phyloP scores from a whole-genome alignment of 805 yeast genomes.

The Lachancea kluyveri region DNA sequence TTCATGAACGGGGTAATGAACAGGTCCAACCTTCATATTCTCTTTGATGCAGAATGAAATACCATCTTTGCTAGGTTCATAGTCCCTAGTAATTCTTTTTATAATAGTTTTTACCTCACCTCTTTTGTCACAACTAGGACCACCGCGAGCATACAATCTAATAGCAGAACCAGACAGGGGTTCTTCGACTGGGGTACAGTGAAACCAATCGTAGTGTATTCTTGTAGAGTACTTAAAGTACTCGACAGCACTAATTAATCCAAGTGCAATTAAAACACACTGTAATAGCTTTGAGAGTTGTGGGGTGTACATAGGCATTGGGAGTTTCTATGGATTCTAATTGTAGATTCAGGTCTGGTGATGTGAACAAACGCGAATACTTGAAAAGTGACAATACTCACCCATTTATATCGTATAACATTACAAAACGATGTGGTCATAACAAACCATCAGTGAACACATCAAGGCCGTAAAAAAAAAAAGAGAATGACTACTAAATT shows the following conservation, averaged over 20 bases:
- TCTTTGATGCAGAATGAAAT: conserved; percentile 35
- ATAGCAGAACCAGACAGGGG: conserved; percentile 21
- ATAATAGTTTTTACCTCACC: conserved; percentile 37
- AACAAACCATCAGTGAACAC: too few relatives aligned
- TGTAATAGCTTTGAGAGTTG: conserved; percentile 19
- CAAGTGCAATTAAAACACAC: conserved; percentile 25
- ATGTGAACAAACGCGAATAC: too few relatives aligned
- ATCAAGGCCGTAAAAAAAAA: too few relatives aligned
- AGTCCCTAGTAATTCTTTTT: conserved; percentile 34
- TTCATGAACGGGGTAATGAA: conserved; percentile 29
- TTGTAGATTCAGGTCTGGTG: too few relatives aligned
- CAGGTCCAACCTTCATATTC: conserved; percentile 19
- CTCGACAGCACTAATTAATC: conserved; percentile 36
- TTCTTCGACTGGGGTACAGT: conserved; percentile 34
- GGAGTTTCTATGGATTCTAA: too few relatives aligned
- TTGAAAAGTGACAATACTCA: too few relatives aligned
- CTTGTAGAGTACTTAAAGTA: conserved; percentile 38
- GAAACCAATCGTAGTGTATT: conserved; percentile 39
- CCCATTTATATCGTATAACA: too few relatives aligned
- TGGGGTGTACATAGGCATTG: conserved; percentile 4
- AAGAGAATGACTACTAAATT: too few relatives aligned
- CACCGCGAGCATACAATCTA: conserved; percentile 35
- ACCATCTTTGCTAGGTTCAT: conserved; percentile 33
- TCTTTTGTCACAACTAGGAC: conserved; percentile 40
- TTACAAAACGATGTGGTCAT: too few relatives aligned